phyloP scores from a whole-genome alignment of 768 basidiomycete genomes.

The Lactarius sanguifluus region DNA sequence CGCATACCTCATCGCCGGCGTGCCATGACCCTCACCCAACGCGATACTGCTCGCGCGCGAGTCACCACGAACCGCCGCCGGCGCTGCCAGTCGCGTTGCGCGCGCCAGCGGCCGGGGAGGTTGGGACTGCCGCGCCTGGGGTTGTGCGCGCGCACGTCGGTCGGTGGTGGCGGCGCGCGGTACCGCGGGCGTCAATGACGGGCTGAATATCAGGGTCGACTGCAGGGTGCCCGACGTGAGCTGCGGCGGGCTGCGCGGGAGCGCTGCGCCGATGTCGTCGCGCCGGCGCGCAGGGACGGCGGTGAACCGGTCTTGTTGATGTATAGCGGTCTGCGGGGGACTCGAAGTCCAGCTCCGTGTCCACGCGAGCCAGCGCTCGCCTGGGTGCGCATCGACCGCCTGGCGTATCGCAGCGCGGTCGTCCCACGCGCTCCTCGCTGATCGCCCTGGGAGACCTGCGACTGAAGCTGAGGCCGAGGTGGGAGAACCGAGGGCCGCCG shows the following conservation, averaged over 20 bases:
- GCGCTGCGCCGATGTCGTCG: constrained; percentile 30
- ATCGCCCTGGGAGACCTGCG: constrained; percentile 20
- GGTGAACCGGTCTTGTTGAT: constrained; percentile 43
- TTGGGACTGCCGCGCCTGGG: neutral
- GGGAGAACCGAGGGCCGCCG: neutral
- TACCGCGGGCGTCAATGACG: neutral
- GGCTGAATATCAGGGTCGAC: constrained; percentile 52
- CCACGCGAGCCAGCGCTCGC: constrained; percentile 27
- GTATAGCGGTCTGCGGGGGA: constrained; percentile 14
- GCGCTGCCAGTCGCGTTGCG: neutral
- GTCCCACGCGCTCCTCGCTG: constrained; percentile 25
- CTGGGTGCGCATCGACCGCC: constrained; percentile 28
- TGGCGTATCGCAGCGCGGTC: constrained; percentile 27
- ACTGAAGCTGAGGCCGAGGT: constrained; percentile 1
- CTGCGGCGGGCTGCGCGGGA: constrained; percentile 57
- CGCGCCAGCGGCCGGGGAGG: neutral
- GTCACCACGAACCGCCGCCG: constrained; percentile 3
- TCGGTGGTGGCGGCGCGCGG: neutral
- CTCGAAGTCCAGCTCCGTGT: constrained; percentile 32
- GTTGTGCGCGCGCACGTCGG: neutral
- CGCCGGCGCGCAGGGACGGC: constrained; percentile 38
- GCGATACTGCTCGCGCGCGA: constrained; percentile 24
- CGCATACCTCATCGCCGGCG: constrained; percentile 33
- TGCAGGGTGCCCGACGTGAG: constrained; percentile 59
- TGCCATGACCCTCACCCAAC: constrained; percentile 18